These are phyloP conservation scores for Cicer judaicum DNA, from an alignment of 306 rosid genomes.

Conservation along the genomic window DNA sequence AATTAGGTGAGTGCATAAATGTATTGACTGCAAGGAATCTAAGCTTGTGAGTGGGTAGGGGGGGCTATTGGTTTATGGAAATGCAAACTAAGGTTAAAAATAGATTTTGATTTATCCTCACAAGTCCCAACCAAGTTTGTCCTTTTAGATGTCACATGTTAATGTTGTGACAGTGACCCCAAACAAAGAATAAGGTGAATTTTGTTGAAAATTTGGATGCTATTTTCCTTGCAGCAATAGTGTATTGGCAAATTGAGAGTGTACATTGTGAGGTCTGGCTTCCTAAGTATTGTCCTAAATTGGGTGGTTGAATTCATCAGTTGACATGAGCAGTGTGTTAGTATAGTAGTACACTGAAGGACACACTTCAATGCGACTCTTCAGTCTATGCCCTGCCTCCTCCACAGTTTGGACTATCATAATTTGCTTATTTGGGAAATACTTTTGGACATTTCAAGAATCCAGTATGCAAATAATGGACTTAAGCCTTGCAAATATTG, in stretches of 20 bases:
- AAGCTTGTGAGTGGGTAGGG: conserved; percentile 42
- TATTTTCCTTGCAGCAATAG: neutral
- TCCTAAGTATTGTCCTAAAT: neutral
- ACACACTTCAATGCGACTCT: conserved; percentile 44
- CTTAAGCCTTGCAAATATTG: no score
- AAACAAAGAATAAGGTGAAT: conserved; percentile 37
- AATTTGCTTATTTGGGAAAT: conserved; percentile 6
- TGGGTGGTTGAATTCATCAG: neutral
- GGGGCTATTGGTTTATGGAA: conserved; percentile 24
- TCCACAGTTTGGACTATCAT: conserved; percentile 30
- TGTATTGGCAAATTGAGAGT: conserved; percentile 25
- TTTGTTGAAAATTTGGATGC: conserved; percentile 28
- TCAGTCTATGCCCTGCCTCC: conserved; percentile 34
- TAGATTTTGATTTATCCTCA: conserved; percentile 48
- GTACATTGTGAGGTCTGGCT: conserved; percentile 31
- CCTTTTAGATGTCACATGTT: conserved; percentile 67
- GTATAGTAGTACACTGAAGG: neutral
- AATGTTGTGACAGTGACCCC: conserved; percentile 53
- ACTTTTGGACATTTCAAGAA: neutral
- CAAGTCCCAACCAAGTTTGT: conserved; percentile 59
- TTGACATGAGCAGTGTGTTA: no score
- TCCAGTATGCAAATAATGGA: neutral
- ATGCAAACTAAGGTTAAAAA: conserved; percentile 31
- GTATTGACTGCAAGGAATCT: neutral
- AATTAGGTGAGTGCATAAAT: neutral